phyloP scores from a whole-genome alignment of 108 stramenopile genomes.

The Nannochloropsis salina region DNA sequence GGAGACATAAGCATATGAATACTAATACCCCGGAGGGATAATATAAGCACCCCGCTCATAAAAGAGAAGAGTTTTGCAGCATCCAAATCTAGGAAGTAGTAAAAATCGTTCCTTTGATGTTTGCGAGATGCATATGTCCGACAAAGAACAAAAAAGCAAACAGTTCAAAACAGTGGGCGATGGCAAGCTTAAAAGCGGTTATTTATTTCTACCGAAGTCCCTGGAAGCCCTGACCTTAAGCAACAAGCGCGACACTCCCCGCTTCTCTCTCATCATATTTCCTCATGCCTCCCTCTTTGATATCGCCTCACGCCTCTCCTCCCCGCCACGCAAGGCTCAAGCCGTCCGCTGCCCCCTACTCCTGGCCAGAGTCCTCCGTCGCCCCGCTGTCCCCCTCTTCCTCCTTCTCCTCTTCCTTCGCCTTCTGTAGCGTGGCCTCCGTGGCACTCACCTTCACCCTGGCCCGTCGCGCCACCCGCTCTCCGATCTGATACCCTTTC shows the following conservation, averaged over 20 bases:
- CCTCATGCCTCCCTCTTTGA: neutral
- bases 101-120: too few species aligned
- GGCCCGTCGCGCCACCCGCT: neutral
- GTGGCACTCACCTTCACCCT: neutral
- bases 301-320: neutral
- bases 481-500: neutral
- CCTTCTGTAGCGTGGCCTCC: neutral
- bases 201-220: too few species aligned
- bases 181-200: too few species aligned
- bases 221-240: too few species aligned
- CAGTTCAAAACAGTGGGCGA: too few species aligned
- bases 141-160: too few species aligned
- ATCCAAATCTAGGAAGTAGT: too few species aligned
- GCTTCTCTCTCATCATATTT: neutral
- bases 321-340: neutral
- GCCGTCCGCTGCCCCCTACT: neutral
- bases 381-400: neutral
- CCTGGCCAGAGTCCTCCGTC: neutral
- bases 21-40: too few species aligned
- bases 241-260: neutral
- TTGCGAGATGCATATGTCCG: too few species aligned
- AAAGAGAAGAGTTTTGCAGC: too few species aligned
- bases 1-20: too few species aligned
- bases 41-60: too few species aligned
- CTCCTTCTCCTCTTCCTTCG: neutral